These are phyloP conservation scores for Metschnikowia borealis DNA, from an alignment of 805 yeast genomes.

Conservation along the genomic window DNA sequence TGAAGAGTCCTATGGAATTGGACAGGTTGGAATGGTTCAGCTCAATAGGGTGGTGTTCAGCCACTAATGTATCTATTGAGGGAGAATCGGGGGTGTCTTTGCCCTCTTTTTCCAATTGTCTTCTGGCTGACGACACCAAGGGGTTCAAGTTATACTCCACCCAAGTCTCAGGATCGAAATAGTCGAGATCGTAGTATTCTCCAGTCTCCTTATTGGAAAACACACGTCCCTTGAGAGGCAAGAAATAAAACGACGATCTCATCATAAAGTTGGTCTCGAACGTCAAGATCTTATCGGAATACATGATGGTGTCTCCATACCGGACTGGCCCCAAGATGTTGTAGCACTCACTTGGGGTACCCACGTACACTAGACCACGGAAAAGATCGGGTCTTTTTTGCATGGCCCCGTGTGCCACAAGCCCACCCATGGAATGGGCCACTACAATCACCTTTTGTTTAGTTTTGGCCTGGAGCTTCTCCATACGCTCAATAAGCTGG, in stretches of 20 bases:
- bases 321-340: constrained; percentile 84
- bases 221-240: constrained; percentile 72
- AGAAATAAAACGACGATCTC: constrained; percentile 77
- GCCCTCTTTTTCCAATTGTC: constrained; percentile 7
- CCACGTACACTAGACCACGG: constrained; percentile 75
- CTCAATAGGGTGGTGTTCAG: constrained; percentile 5
- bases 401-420: constrained; percentile 76
- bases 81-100: constrained; percentile 3
- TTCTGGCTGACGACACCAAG: constrained; percentile 47
- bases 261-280: constrained; percentile 82
- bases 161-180: constrained; percentile 80
- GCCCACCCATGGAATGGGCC: constrained; percentile 95
- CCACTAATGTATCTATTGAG: constrained; percentile 12
- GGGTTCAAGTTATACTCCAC: constrained; percentile 72
- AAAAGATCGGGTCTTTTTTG: constrained; percentile 63
- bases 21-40: constrained; percentile 3
- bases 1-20: constrained; percentile 15
- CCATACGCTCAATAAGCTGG: constrained; percentile 48
- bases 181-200: constrained; percentile 63
- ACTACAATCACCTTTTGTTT: constrained; percentile 65
- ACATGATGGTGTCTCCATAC: constrained; percentile 73
- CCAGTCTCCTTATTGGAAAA: constrained; percentile 61
- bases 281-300: constrained; percentile 70
- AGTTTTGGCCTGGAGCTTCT: constrained; percentile 41
- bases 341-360: constrained; percentile 79